These are phyloP conservation scores for apple (Malus domestica) DNA, from an alignment of 306 rosid species.

Conservation along the genomic window ASM211411v1 NC_041798.1:36379001-36379500, in stretches of 20 bases:
- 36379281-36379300: slow-evolving; percentile 2
- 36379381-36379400: too few species aligned
- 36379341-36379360: too few species aligned
- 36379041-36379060: slow-evolving; percentile 29
- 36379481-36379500: too few species aligned
- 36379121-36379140: not conserved
- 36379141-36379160: not conserved
- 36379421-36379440: too few species aligned
- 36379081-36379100: slow-evolving; percentile 19
- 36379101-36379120: slow-evolving; percentile 15
- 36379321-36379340: too few species aligned
- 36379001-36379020: too few species aligned
- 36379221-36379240: slow-evolving; percentile 45
- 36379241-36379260: slow-evolving; percentile 45
- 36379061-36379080: slow-evolving; percentile 20
- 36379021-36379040: not conserved
- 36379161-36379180: slow-evolving; percentile 11
- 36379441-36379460: too few species aligned
- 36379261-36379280: slow-evolving; percentile 2
- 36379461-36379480: too few species aligned
- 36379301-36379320: not conserved
- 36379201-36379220: slow-evolving; percentile 33
- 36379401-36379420: too few species aligned
- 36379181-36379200: slow-evolving; percentile 22
- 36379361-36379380: too few species aligned